Conservation (phyloP, 2,329 filamentous ascomycete species). For the Trichoderma sp. region DNA sequence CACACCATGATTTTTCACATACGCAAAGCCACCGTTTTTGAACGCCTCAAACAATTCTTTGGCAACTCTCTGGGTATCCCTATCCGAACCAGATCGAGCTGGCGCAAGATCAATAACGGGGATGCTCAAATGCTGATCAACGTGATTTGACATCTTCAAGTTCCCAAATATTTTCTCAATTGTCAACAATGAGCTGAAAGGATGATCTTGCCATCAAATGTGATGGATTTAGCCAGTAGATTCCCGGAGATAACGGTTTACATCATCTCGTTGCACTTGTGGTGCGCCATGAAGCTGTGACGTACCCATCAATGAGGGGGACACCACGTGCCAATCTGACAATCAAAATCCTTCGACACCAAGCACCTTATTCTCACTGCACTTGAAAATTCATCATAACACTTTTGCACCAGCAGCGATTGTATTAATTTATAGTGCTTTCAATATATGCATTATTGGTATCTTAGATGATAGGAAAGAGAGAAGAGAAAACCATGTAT, state of each 20-base stretch:
- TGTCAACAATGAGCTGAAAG: not conserved
- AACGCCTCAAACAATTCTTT: slow-evolving; percentile 31
- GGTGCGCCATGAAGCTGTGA: not conserved
- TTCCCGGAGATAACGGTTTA: not conserved
- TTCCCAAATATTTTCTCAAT: not conserved
- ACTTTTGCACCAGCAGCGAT: not conserved
- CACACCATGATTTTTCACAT: slow-evolving; percentile 36
- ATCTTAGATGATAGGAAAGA: not conserved
- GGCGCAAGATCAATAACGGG: slow-evolving; percentile 26
- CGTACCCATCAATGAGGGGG: not conserved
- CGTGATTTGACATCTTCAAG: not conserved
- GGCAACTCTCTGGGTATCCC: slow-evolving; percentile 18
- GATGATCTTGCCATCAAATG: not conserved
- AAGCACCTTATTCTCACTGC: not conserved
- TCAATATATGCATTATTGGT: not conserved
- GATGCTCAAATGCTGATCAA: slow-evolving; percentile 16
- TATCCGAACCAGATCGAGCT: slow-evolving; percentile 11
- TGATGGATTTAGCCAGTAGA: not conserved
- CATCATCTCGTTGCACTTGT: not conserved
- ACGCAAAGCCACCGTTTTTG: slow-evolving; percentile 33
- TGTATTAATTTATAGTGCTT: not conserved
- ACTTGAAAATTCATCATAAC: not conserved
- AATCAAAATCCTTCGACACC: not conserved
- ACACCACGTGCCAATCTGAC: not conserved
- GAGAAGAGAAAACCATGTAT: not conserved